Evolutionary conservation across 495 filamentous ascomycete species (phyloP), one percentile per base, ranked within the genome.

Genomic region (Poronia punctata): DNA sequence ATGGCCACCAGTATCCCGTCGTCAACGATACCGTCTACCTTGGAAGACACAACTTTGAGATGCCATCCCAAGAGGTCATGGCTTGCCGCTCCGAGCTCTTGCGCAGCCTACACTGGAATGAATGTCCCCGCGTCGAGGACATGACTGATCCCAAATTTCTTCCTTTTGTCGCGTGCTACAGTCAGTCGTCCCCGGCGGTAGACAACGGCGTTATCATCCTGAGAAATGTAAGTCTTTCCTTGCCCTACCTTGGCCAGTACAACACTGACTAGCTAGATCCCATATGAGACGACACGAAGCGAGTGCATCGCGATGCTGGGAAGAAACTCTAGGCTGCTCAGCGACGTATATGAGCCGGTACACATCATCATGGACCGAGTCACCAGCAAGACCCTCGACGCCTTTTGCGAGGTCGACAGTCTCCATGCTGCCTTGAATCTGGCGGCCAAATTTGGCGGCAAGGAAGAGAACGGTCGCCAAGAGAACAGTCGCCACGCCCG

Each of bases 351-450:
- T 5, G 79, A 77, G 36, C 69, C 82, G 0, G 62, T 89, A 7
- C 86, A 92, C 49, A 86, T 92, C 45, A 84, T 88, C 48, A 87
- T 92, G 83, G 86, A 90, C 35, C 79, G 83, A 6, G 66, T 76
- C 0, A 84, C 82, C 1, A 74, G 74, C 33, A 90, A 89, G 70
- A 89, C 86, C 0, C 76, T 80, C 59, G 83, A 88, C 36, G 81
- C 74, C 42, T 92, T 67, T 46, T 76, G 85, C 21, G 86, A 92
- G 52, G 79, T 88, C 33, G 38, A 62, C 21, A 72, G 65, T 5
- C 40, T 62, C 0, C 43, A 61, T 0, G 78, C 81, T 53, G 84
- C 84, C 0, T 47, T 66, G 8, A 61, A 61, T 7, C 65, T 74
- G 0, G 65, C 78, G 4, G 64, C 74, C 20, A 68, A 72, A 9